phyloP scores from a whole-genome alignment of 352 stramenopile genomes.

The Phytophthora fragariae region DNA sequence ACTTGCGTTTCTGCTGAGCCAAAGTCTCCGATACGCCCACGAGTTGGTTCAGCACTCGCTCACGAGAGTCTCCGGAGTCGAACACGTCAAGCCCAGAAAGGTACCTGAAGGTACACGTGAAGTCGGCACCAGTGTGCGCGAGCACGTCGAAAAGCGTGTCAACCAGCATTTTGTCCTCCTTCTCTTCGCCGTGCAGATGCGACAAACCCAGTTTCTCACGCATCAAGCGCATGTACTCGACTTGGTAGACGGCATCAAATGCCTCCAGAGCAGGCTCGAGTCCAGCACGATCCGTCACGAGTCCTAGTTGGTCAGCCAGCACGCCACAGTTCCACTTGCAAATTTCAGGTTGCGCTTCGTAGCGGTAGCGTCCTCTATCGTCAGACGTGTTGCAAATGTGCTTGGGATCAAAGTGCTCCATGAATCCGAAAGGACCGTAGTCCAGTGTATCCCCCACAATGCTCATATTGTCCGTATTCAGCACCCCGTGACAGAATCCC shows the following conservation, averaged over 20 bases:
- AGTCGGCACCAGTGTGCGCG: slow-evolving; percentile 73
- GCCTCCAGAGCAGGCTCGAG: slow-evolving; percentile 36
- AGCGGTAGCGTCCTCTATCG: slow-evolving; percentile 81
- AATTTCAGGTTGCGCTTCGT: slow-evolving; percentile 83
- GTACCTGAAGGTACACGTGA: slow-evolving; percentile 77
- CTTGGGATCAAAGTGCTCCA: slow-evolving; percentile 90
- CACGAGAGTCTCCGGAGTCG: slow-evolving; percentile 22
- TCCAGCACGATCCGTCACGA: slow-evolving; percentile 46
- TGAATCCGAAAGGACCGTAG: slow-evolving; percentile 93
- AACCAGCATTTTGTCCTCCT: slow-evolving; percentile 60
- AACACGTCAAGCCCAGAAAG: slow-evolving; percentile 60
- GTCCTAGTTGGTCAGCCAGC: slow-evolving; percentile 69
- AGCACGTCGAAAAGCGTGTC: slow-evolving; percentile 67
- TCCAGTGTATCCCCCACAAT: slow-evolving; percentile 93
- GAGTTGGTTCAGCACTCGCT: slow-evolving; percentile 54
- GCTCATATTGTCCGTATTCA: slow-evolving; percentile 95
- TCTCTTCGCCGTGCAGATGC: slow-evolving; percentile 19
- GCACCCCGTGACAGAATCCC: slow-evolving; percentile 92
- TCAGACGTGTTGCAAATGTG: slow-evolving; percentile 89
- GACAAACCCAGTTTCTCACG: slow-evolving; percentile 73
- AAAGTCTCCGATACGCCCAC: slow-evolving; percentile 75
- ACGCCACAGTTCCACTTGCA: slow-evolving; percentile 89
- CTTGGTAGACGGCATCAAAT: slow-evolving; percentile 60
- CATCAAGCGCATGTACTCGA: slow-evolving; percentile 71
- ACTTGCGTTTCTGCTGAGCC: slow-evolving; percentile 65